Evolutionary conservation across 768 basidiomycete genomes (phyloP).

Genomic region (Suillus hirtellus): DNA sequence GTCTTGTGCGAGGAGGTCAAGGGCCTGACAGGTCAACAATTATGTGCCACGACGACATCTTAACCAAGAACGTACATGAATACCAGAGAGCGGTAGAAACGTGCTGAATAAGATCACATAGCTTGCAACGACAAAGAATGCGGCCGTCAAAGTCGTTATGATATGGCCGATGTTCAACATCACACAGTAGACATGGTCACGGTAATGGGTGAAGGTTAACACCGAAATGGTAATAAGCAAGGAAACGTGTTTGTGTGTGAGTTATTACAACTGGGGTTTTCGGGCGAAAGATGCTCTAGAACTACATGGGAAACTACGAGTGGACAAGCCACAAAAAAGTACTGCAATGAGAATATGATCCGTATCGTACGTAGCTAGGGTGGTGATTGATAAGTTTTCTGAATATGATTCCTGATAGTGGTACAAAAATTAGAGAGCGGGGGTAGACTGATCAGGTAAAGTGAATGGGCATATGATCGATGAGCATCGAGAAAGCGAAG

Average conservation of each 20-base stretch:
- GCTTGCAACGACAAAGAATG: constrained; percentile 57
- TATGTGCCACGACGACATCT: not conserved
- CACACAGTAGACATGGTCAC: constrained; percentile 18
- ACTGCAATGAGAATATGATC: constrained; percentile 14
- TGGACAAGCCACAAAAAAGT: constrained; percentile 15
- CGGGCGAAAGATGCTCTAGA: constrained; percentile 21
- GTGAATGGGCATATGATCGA: constrained; percentile 23
- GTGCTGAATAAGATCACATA: constrained; percentile 69
- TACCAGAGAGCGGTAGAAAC: constrained; percentile 54
- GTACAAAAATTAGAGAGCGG: constrained; percentile 18
- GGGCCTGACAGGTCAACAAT: constrained; percentile 45
- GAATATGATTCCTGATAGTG: constrained; percentile 12
- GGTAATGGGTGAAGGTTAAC: constrained; percentile 11
- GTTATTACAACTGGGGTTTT: constrained; percentile 14
- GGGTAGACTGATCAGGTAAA: constrained; percentile 35
- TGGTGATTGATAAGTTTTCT: constrained; percentile 19
- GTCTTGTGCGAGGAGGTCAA: constrained; percentile 68
- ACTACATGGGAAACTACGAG: constrained; percentile 29
- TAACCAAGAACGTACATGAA: constrained; percentile 44
- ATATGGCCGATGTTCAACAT: constrained; percentile 46
- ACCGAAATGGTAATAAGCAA: constrained; percentile 12
- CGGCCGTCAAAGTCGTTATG: constrained; percentile 44
- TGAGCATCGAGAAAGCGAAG: constrained; percentile 12
- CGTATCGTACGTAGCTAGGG: constrained; percentile 17
- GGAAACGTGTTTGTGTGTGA: constrained; percentile 4